phyloP scores from a whole-genome alignment of 768 basidiomycete species.

The Russula compacta region DNA sequence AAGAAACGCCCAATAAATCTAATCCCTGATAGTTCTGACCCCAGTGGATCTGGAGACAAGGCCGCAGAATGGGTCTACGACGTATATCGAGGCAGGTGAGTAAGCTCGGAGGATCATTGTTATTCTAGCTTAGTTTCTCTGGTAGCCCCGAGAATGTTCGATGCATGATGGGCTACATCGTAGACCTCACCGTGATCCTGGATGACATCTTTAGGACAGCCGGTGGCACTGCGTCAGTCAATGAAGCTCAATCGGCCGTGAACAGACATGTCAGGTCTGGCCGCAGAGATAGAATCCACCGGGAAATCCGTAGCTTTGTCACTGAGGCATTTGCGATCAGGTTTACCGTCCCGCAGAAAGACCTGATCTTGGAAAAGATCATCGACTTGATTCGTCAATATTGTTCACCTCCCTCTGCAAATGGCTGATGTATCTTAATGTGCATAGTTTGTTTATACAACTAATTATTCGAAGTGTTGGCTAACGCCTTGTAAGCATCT shows the following conservation, averaged over 20 bases:
- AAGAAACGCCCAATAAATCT: background rate
- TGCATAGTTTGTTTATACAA: no score
- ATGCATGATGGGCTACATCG: slow-evolving; percentile 2
- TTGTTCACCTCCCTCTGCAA: background rate
- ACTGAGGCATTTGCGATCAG: background rate
- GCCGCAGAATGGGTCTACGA: background rate
- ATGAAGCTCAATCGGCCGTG: background rate
- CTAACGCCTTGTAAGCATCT: no score
- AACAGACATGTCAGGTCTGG: background rate
- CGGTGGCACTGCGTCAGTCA: background rate
- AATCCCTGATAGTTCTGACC: background rate
- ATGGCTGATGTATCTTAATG: background rate
- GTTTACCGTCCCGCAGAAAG: background rate
- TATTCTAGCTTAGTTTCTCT: background rate
- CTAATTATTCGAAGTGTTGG: no score
- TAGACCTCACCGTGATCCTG: background rate
- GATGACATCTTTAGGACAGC: background rate
- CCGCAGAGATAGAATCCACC: background rate
- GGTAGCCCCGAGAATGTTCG: background rate
- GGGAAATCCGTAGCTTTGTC: background rate
- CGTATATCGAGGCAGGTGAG: background rate
- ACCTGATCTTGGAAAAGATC: background rate
- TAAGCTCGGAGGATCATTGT: background rate
- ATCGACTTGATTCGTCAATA: background rate
- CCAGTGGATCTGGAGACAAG: background rate